phyloP scores from a whole-genome alignment of 2,329 filamentous ascomycete genomes.

The Curvularia spicifera region DNA sequence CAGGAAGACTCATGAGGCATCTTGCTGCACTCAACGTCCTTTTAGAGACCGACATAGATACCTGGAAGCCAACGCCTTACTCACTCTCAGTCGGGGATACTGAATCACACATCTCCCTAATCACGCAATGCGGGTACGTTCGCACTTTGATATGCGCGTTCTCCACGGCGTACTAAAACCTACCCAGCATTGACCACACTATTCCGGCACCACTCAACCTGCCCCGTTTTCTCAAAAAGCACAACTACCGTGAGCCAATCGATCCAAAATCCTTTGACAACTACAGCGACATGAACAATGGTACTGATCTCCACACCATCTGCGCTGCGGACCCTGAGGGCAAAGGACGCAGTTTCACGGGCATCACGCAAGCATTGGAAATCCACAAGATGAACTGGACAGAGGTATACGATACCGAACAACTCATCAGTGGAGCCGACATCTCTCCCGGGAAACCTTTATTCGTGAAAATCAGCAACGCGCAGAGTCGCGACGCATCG shows the following conservation, averaged over 20 bases:
- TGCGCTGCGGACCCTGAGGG: constrained; percentile 10
- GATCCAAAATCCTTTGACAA: constrained; percentile 8
- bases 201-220: constrained; percentile 7
- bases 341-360: constrained; percentile 12
- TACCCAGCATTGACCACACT: constrained; percentile 4
- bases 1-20: constrained; percentile 5
- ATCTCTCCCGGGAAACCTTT: neutral
- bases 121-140: constrained; percentile 9
- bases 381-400: constrained; percentile 15
- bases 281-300: constrained; percentile 12
- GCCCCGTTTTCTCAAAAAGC: constrained; percentile 6
- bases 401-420: constrained; percentile 9
- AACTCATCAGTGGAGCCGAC: constrained; percentile 2
- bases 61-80: constrained; percentile 14
- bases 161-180: neutral
- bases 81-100: constrained; percentile 11
- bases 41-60: constrained; percentile 5
- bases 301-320: constrained; percentile 5
- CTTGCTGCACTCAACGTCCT: constrained; percentile 11
- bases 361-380: constrained; percentile 2
- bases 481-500: constrained; percentile 7
- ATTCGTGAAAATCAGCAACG: constrained; percentile 6
- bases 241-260: constrained; percentile 10
- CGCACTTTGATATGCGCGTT: neutral
- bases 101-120: constrained; percentile 8